Evolutionary conservation across 2,329 filamentous ascomycete genomes (phyloP), one percentile per base, ranked within the genome.

Genomic region (Phaeoacremonium minimum): DNA sequence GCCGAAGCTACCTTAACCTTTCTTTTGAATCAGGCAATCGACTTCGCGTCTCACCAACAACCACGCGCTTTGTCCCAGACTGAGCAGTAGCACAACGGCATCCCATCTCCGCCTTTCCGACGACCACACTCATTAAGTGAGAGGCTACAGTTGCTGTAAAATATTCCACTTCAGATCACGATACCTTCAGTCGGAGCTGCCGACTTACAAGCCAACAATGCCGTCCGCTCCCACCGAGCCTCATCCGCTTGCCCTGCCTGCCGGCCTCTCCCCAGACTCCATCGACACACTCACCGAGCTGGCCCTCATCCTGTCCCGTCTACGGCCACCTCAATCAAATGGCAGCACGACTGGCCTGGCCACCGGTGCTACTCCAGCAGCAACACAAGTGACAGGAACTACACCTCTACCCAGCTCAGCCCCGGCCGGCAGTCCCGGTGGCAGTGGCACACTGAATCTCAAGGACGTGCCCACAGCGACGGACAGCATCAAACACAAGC

Each of bases 271-370:
- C 33, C 85, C 90, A 18, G 83, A 90, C 60, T 80, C 80, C 33
- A 87, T 96, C 65, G 90, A 95, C 67, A 79, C 88, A 48, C 76
- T 95, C 36, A 87, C 89, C 17, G 80, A 89, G 52, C 78, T 96
- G 36, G 83, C 87, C 52, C 73, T 80, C 41, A 78, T 95, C 47
- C 79, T 96, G 43, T 71, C 80, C 46, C 85, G 86, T 34, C 75
- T 96, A 14, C 78, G 85, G 48, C 69, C 66, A 56, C 42, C 52
- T 48, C 49, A 66, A 52, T 56, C 63, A 31, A 36, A 43, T 28
- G 36, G 26, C 50, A 51, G 29, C 43, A 44, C 32, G 49, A 50
- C 37, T 30, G 46, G 42, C 50, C 50, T 37, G 6, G 32, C 48
- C 35, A 46, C 44, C 56, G 52, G 44, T 41, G 37, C 46, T 14